A percentile compares a stretch with the other conserved stretches of the same genome.
Evolutionary conservation across 768 basidiomycete species (phyloP).

Genomic region (Russula earlei): DNA sequence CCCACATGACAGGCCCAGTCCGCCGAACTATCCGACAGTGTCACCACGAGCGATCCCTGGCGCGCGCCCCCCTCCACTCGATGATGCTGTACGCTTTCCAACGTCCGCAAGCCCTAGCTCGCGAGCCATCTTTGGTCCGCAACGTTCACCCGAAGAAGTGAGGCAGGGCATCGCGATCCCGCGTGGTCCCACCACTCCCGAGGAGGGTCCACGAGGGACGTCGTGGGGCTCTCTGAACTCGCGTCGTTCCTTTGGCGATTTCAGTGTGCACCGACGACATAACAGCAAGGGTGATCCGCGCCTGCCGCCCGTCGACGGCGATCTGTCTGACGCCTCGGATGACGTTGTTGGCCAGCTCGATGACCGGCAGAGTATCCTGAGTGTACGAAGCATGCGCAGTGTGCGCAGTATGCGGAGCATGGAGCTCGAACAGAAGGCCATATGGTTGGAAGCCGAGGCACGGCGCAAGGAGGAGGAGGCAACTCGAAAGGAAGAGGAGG

Average conservation of each 20-base stretch:
- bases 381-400: constrained; percentile 11
- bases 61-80: constrained; percentile 9
- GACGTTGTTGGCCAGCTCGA: constrained; percentile 14
- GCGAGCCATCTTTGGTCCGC: constrained; percentile 4
- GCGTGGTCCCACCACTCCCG: constrained; percentile 6
- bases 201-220: constrained; percentile 11
- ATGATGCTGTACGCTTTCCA: constrained; percentile 15
- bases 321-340: constrained; percentile 13
- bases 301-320: constrained; percentile 1
- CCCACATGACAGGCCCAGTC: constrained; percentile 14
- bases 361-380: constrained; percentile 13
- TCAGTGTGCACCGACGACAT: constrained; percentile 6
- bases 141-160: constrained; percentile 19
- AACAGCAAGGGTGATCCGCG: constrained; percentile 14
- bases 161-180: constrained; percentile 19
- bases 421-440: constrained; percentile 20
- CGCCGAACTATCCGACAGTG: not conserved
- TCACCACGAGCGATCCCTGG: constrained; percentile 11
- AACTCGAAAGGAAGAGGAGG: constrained; percentile 25
- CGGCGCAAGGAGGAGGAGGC: constrained; percentile 23
- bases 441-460: constrained; percentile 17
- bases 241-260: constrained; percentile 15
- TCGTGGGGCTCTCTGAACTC: constrained; percentile 16
- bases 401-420: constrained; percentile 14
- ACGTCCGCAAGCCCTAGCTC: constrained; percentile 17